These are phyloP conservation scores for Fusarium nurragi DNA, from an alignment of 2,329 filamentous ascomycete species.

Conservation along the genomic window DNA sequence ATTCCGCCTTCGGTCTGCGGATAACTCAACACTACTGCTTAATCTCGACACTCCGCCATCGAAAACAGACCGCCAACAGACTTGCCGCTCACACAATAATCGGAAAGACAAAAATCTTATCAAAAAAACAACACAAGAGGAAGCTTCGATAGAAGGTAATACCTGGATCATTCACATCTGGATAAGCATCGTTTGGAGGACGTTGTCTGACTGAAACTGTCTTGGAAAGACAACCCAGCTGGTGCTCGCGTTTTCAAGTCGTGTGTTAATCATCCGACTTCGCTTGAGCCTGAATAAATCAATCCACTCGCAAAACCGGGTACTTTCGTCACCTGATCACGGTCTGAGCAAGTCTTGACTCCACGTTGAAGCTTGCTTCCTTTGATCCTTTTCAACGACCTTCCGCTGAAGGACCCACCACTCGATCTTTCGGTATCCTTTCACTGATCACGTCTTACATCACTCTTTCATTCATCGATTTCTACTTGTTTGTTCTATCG, in stretches of 20 bases:
- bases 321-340: constrained; percentile 29
- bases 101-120: constrained; percentile 36
- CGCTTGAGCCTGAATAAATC: constrained; percentile 40
- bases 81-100: constrained; percentile 39
- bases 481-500: constrained; percentile 30
- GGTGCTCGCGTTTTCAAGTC: constrained; percentile 39
- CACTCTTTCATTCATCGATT: constrained; percentile 41
- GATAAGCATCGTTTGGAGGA: constrained; percentile 34
- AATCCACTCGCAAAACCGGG: constrained; percentile 15
- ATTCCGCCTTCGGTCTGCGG: constrained; percentile 25
- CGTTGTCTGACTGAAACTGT: constrained; percentile 33
- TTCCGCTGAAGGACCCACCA: constrained; percentile 12
- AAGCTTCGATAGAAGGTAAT: constrained; percentile 24
- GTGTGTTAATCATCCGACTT: constrained; percentile 39
- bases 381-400: constrained; percentile 15
- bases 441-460: constrained; percentile 28
- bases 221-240: constrained; percentile 40
- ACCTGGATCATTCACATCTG: constrained; percentile 34
- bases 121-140: constrained; percentile 42
- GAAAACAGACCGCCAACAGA: constrained; percentile 40
- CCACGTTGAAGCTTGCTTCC: constrained; percentile 29
- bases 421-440: constrained; percentile 24
- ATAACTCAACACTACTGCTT: constrained; percentile 31
- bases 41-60: constrained; percentile 38
- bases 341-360: constrained; percentile 15